phyloP scores from a whole-genome alignment of 2,329 filamentous ascomycete species.

The Aureobasidium mangrovei region DNA sequence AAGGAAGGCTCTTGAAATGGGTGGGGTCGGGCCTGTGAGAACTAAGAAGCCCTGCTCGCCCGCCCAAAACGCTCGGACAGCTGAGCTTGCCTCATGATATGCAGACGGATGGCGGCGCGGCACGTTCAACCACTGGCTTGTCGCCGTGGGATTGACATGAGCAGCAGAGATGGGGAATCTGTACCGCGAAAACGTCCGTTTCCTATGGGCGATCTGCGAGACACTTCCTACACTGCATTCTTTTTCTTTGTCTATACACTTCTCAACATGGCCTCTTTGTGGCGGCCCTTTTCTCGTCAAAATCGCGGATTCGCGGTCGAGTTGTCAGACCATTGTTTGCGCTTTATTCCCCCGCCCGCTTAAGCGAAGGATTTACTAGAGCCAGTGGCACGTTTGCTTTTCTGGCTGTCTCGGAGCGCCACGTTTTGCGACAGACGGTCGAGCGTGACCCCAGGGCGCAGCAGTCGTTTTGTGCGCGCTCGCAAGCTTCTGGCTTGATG shows the following conservation, averaged over 20 bases:
- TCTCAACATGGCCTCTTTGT: neutral
- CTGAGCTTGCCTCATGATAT: neutral
- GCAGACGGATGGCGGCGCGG: slow-evolving; percentile 9
- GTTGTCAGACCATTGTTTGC: neutral
- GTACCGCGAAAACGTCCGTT: slow-evolving; percentile 8
- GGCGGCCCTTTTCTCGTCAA: slow-evolving; percentile 2
- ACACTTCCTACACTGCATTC: neutral
- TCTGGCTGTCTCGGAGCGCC: neutral
- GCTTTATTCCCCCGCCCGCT: slow-evolving; percentile 1
- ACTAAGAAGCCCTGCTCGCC: neutral
- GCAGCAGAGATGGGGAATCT: neutral
- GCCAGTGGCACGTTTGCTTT: slow-evolving; percentile 6
- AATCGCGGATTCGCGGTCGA: neutral
- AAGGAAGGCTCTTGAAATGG: slow-evolving; percentile 40
- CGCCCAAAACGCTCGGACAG: neutral
- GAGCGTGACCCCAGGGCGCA: no score
- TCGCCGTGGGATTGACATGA: neutral
- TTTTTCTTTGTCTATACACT: neutral
- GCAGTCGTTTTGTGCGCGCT: no score
- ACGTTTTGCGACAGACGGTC: neutral
- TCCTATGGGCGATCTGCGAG: slow-evolving; percentile 4
- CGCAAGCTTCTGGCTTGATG: neutral
- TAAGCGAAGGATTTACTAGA: slow-evolving; percentile 11
- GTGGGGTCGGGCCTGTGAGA: neutral
- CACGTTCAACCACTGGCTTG: slow-evolving; percentile 7